Conservation (phyloP, 495 filamentous ascomycete genomes). For the Talaromyces borbonicus region DNA sequence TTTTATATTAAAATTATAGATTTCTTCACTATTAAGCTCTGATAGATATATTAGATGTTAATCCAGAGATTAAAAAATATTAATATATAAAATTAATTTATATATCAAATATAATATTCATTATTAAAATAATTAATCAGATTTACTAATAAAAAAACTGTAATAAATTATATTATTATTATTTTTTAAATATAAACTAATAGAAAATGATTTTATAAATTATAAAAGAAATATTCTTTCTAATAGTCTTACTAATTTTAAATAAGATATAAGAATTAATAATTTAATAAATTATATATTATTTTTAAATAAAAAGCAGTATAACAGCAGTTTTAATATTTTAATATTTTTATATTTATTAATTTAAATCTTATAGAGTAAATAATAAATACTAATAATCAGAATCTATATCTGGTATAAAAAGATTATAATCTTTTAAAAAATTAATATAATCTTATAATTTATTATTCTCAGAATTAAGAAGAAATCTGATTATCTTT, state of each 20-base stretch:
- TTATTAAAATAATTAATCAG: background rate
- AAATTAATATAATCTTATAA: no score
- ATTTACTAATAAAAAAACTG: background rate
- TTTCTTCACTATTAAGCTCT: background rate
- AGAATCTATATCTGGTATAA: background rate
- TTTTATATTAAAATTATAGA: background rate
- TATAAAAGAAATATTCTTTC: no score
- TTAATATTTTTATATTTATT: background rate
- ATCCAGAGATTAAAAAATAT: slow-evolving; percentile 2
- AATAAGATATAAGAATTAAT: no score
- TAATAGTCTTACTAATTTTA: no score
- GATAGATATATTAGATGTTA: slow-evolving; percentile 6
- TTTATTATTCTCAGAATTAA: slow-evolving; percentile 4
- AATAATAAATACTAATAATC: background rate
- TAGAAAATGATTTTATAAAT: no score
- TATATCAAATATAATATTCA: background rate
- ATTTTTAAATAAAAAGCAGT: background rate
- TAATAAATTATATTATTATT: background rate
- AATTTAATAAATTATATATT: background rate
- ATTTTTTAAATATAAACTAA: background rate
- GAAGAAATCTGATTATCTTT: slow-evolving; percentile 2
- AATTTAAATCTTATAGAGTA: background rate
- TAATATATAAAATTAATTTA: background rate
- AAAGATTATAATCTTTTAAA: slow-evolving; percentile 3
- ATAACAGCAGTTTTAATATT: background rate